Conservation (phyloP, 495 filamentous ascomycete species). For the Neurospora tetraspora region DNA sequence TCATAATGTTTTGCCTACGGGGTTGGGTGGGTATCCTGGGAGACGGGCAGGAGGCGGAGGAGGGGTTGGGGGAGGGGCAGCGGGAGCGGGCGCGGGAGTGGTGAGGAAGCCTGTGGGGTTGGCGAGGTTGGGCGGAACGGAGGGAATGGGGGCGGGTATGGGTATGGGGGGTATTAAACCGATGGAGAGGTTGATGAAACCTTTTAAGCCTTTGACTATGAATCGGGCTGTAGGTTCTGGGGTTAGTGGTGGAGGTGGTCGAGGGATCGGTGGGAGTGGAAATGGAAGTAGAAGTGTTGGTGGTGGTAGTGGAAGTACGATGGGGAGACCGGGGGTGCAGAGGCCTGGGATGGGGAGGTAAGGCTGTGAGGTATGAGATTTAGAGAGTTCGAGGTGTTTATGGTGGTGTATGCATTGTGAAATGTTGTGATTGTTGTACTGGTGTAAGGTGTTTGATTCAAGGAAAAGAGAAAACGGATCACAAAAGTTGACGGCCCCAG, state of each 20-base stretch:
- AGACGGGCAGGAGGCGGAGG: slow-evolving; percentile 7
- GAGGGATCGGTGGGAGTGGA: neutral
- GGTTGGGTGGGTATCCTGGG: slow-evolving; percentile 22
- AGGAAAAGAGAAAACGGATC: neutral
- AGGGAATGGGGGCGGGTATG: slow-evolving; percentile 7
- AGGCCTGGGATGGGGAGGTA: neutral
- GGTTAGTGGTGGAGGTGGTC: too few species aligned
- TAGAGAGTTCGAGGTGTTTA: too few species aligned
- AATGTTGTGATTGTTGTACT: neutral
- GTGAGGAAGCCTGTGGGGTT: neutral
- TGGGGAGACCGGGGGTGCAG: neutral
- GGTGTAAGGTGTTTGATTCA: neutral
- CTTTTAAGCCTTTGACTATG: slow-evolving; percentile 39
- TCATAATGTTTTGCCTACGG: slow-evolving; percentile 10
- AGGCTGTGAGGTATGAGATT: neutral
- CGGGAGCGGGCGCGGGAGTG: neutral
- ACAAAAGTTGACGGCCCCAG: neutral
- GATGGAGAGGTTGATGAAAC: slow-evolving; percentile 33
- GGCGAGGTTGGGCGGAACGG: neutral
- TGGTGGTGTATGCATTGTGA: neutral
- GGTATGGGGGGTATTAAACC: slow-evolving; percentile 23
- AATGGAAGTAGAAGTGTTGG: neutral
- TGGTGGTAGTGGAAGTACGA: neutral
- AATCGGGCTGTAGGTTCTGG: slow-evolving; percentile 23
- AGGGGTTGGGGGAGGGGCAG: neutral